Percentiles rank a stretch among this genome's conserved stretches.
phyloP scores from a whole-genome alignment of 345 rosid species.

The Kandelia obovata region DNA sequence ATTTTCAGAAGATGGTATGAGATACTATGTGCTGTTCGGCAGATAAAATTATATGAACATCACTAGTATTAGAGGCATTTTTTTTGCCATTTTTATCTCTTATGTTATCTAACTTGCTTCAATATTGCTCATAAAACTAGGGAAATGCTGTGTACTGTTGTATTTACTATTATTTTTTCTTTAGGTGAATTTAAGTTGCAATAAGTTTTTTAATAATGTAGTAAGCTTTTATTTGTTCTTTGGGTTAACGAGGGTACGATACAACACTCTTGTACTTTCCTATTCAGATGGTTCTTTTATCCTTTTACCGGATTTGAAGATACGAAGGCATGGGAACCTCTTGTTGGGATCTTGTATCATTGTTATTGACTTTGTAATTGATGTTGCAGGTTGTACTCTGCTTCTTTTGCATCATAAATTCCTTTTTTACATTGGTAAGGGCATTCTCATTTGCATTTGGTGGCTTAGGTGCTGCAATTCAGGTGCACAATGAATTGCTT shows the following conservation, averaged over 20 bases:
- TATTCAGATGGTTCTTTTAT: too few relatives aligned
- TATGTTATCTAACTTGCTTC: too few relatives aligned
- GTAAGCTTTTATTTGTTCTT: too few relatives aligned
- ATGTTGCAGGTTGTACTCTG: slow-evolving; percentile 63
- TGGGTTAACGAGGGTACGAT: neutral
- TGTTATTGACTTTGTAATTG: slow-evolving; percentile 14
- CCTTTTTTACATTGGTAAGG: slow-evolving; percentile 67
- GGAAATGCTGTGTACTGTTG: too few relatives aligned
- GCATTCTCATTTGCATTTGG: slow-evolving; percentile 97
- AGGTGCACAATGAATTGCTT: slow-evolving; percentile 31
- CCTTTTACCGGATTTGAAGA: neutral
- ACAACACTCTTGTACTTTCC: neutral
- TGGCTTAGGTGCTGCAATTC: slow-evolving; percentile 73
- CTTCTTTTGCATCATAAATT: slow-evolving; percentile 72
- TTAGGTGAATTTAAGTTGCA: neutral
- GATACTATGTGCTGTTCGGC: too few relatives aligned
- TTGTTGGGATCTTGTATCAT: neutral
- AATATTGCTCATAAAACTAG: too few relatives aligned
- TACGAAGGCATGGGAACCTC: slow-evolving; percentile 1
- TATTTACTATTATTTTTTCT: neutral
- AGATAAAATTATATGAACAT: too few relatives aligned
- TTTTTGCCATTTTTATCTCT: too few relatives aligned
- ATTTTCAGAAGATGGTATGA: too few relatives aligned
- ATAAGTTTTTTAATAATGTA: too few relatives aligned
- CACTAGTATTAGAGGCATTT: too few relatives aligned